Evolutionary conservation across 306 rosid genomes (phyloP), one percentile per base, ranked within the genome.

Genomic region (Trifolium fragiferum): DNA sequence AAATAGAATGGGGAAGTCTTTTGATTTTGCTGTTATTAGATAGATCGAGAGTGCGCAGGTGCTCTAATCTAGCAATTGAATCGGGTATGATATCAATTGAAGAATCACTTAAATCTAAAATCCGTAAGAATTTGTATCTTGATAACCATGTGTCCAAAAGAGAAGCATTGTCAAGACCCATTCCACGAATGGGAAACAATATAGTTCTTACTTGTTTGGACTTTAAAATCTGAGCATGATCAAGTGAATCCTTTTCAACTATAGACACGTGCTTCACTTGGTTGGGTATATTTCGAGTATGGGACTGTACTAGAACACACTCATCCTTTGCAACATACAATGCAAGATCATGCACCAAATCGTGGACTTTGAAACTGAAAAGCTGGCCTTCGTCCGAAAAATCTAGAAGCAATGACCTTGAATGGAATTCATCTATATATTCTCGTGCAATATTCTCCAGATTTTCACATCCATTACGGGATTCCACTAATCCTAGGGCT

Each of bases 361-460:
- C 23, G 16, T 50, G 57, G 2, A 16, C 4, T 2, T 21, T 21
- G 23, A 21, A 21, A 1, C 1, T 21, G 23, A 1, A 21, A 21
- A 1, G 2, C 1, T 21, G 2, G 23, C 23, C 23, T 2, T 1
- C 23, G 23, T 21, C 23, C 2, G 1, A 1, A 2, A 59, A 54
- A 37, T 66, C 70, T 7, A 78, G 77, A 75, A 85, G 53, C 11
- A 85, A 85, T 15, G 75, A 81, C 67, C 80, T 78, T 18, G 77
- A 73, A 0, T 55, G 7, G 1, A 85, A n/a, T 38, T 85, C 80
- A 30, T 55, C 3, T 7, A 43, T 43, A 66, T 66, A 66, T 43
- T 58, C 3, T 58, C 64, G 13, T 5, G 64, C 64, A 12, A 25
- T 0, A 6, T 1, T 0, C 19, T 11, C 14, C 7, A 40, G 3